Percentiles rank a stretch among this genome's conserved stretches.
Evolutionary conservation across 1,284 basidiomycete species (phyloP).

Genomic region (Marasmius fiardii): DNA sequence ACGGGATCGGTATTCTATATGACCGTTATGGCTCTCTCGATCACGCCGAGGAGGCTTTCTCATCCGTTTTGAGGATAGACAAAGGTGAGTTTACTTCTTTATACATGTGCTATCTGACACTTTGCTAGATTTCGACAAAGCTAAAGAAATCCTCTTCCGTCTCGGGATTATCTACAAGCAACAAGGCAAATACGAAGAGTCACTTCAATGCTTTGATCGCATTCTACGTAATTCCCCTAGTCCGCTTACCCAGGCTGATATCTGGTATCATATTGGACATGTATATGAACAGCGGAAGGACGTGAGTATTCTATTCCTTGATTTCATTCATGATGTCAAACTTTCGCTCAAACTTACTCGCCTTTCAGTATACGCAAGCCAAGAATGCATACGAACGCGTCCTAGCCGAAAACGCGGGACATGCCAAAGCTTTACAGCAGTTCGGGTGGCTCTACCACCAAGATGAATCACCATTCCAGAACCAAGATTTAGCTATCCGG

Average conservation of each 20-base stretch:
- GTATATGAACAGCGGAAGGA: conserved; percentile 98
- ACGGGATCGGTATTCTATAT: conserved; percentile 98
- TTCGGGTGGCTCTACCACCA: conserved; percentile 98
- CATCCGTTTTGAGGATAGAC: conserved; percentile 95
- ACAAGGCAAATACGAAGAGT: conserved; percentile 88
- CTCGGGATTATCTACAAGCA: conserved; percentile 99
- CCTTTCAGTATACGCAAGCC: conserved; percentile 87
- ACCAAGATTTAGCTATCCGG: conserved; percentile 91
- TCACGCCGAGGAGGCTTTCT: conserved; percentile 98
- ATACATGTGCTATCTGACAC: not conserved
- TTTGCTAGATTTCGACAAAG: conserved; percentile 91
- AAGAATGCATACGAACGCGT: conserved; percentile 98
- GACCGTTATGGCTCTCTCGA: conserved; percentile 98
- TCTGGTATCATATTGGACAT: conserved; percentile 99
- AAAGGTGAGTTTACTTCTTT: conserved; percentile 56
- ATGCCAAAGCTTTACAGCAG: conserved; percentile 97
- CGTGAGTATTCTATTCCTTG: conserved; percentile 53
- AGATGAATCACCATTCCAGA: conserved; percentile 90
- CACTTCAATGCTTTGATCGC: conserved; percentile 90
- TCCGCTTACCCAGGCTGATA: conserved; percentile 95
- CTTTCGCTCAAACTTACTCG: no score
- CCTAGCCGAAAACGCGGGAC: conserved; percentile 87
- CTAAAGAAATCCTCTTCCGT: conserved; percentile 97
- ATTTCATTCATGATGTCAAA: no score
- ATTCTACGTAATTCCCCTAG: conserved; percentile 94